Conservation (phyloP, 306 rosid genomes). For the Alnus glutinosa region DNA sequence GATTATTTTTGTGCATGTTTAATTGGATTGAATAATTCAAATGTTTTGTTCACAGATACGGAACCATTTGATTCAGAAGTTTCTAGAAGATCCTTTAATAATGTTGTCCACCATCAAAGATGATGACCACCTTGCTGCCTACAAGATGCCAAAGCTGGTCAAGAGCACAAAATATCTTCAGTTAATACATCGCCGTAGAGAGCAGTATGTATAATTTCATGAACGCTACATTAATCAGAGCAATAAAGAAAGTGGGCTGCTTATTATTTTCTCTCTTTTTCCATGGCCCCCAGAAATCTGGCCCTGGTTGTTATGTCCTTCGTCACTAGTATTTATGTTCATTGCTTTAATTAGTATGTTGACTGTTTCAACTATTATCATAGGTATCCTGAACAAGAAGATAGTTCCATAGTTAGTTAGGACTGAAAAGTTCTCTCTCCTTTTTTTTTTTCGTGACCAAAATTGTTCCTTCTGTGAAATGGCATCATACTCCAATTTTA, state of each 20-base stretch:
- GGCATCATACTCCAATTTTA: background rate
- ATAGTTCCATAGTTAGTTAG: slow-evolving; percentile 9
- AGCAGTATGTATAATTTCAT: slow-evolving; percentile 59
- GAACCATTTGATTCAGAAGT: slow-evolving; percentile 76
- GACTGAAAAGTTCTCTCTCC: background rate
- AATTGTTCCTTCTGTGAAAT: slow-evolving; percentile 6
- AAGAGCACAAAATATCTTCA: slow-evolving; percentile 81
- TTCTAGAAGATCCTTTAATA: slow-evolving; percentile 79
- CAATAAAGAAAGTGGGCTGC: background rate
- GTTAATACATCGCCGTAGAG: slow-evolving; percentile 77
- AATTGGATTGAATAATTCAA: slow-evolving; percentile 3
- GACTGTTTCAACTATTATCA: background rate
- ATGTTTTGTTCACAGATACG: slow-evolving; percentile 55
- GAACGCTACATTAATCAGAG: background rate
- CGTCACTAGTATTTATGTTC: background rate
- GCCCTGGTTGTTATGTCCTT: background rate
- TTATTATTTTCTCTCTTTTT: background rate
- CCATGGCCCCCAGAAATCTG: background rate
- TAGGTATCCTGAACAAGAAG: slow-evolving; percentile 11
- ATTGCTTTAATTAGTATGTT: background rate
- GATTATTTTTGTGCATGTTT: background rate
- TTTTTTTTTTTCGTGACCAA: background rate
- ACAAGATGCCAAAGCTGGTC: slow-evolving; percentile 67
- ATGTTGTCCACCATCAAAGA: slow-evolving; percentile 78
- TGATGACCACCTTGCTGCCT: slow-evolving; percentile 84